A percentile compares a stretch with the other conserved stretches of the same genome.
phyloP scores from a whole-genome alignment of 768 basidiomycete genomes.

The Naganishia onofrii region DNA sequence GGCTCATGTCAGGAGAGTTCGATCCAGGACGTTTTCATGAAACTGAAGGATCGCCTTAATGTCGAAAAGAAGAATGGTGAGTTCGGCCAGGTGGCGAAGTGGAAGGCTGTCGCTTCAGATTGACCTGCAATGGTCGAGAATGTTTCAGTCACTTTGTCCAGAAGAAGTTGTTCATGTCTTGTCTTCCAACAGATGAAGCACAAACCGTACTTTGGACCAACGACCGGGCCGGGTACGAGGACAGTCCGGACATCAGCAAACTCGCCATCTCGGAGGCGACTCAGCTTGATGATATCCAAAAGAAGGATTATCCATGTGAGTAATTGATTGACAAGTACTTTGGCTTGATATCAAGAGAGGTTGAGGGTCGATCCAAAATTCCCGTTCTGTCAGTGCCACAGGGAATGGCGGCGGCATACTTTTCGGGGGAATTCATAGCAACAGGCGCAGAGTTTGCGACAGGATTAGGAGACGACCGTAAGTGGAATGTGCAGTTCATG shows the following conservation, averaged over 20 bases:
- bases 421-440: not conserved
- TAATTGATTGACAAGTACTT: not conserved
- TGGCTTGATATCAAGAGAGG: not conserved
- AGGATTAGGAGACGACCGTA: not conserved
- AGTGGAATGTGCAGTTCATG: not conserved
- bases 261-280: not conserved
- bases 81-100: not conserved
- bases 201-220: not conserved
- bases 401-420: slow-evolving; percentile 2
- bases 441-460: not conserved
- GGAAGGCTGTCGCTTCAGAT: not conserved
- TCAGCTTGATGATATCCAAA: not conserved
- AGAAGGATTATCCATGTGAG: not conserved
- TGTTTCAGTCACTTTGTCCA: no score
- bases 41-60: not conserved
- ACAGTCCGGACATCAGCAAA: not conserved
- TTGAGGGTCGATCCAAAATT: not conserved
- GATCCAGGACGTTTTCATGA: not conserved
- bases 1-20: not conserved
- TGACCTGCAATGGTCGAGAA: not conserved
- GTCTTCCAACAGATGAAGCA: not conserved
- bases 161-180: not conserved
- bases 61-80: not conserved
- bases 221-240: not conserved
- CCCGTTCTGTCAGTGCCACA: not conserved